Base-by-base conservation (phyloP, 306 rosid genomes). In the Sicyos baderoa region DNA sequence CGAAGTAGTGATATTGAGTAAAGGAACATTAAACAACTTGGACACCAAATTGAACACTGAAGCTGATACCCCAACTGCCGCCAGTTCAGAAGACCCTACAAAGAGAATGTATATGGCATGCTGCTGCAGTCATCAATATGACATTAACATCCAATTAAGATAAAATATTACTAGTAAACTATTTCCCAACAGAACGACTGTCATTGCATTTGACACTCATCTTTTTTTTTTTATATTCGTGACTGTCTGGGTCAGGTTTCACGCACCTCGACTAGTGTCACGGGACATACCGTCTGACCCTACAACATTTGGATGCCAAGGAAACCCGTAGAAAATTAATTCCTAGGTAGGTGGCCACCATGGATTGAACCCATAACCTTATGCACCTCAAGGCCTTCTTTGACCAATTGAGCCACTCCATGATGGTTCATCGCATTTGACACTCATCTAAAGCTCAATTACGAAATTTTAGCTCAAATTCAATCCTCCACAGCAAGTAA, bases 1-100 rank as follows among this genome's bases (percentile, higher is more conserved):
- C 35, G 99, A 93, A 29, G 97, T 93, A 23, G 99, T 93, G 68
- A 93, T 84, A 75, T 93, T 93, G 63, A 93, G 99, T 68, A 80
- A 58, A 2, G 87, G 89, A 72, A 85, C 84, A 21, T 93, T 93
- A 75, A 93, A 90, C 67, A 88, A 78, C 80, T 90, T 93, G 7
- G 97, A 86, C 37, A 85, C 95, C 44, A 93, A 74, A 81, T 90
- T 93, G 82, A 90, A 93, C 47, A 86, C 91, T 29, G 97, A 83
- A 72, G 82, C 84, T 4, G 98, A 88, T 74, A 89, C 91, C 68
- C 98, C 98, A 77, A 89, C 90, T 42, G 97, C 97, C 0, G 98
- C 98, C 81, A 93, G 76, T 76, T 93, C 98, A 76, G 76, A 86
- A 6, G 97, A 84, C 13, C 98, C 97, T 93, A 85, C 72, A 82